Evolutionary conservation across 208 protist species (phyloP).

Genomic region (Leishmania tarentolae): DNA sequence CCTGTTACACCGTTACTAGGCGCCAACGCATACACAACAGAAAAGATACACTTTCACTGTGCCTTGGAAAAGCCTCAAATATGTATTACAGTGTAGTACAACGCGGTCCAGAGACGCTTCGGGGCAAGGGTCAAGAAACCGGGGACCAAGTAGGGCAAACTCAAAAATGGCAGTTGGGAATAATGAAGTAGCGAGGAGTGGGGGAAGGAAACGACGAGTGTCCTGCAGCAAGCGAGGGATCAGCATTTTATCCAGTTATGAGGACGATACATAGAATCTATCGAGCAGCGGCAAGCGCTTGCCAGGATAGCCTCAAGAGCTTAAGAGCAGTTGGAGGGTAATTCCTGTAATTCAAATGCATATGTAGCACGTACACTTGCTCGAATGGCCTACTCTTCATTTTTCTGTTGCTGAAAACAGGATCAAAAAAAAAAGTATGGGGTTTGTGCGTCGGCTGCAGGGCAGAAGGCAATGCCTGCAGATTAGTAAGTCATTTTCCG

Average conservation of each 20-base stretch:
- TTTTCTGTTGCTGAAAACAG: background rate
- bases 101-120: background rate
- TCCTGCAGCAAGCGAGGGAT: background rate
- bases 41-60: background rate
- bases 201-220: background rate
- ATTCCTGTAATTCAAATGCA: background rate
- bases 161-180: background rate
- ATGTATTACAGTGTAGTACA: background rate
- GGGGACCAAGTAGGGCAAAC: background rate
- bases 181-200: background rate
- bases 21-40: background rate
- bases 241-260: background rate
- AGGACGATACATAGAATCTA: background rate
- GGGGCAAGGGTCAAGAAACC: background rate
- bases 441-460: background rate
- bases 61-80: constrained; percentile 7
- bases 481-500: background rate
- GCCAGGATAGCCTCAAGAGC: too few species aligned
- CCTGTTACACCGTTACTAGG: background rate
- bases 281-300: background rate
- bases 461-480: background rate
- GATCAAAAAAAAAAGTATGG: constrained; percentile 12
- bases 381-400: background rate
- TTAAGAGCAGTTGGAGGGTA: background rate
- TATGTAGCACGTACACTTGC: background rate